Base-by-base conservation (phyloP, 2,329 filamentous ascomycete species). In the Talaromyces sp. region DNA sequence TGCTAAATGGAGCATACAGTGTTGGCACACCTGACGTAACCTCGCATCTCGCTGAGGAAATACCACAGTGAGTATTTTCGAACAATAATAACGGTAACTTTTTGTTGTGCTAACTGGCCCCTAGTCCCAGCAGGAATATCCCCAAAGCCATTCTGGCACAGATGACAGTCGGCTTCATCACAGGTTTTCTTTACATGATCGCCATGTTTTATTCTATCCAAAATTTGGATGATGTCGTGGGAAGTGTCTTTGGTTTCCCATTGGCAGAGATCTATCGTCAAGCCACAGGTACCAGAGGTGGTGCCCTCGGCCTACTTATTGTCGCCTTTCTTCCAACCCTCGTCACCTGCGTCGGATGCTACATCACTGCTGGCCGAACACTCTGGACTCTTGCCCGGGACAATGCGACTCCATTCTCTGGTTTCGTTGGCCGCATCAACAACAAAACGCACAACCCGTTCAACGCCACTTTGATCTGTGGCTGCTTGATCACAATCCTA, bases 1-100 rank as follows among this genome's bases (percentile, higher is more conserved):
- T 89, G 71, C 78, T 89, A 28, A 91, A 91, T 67, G 88, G 87
- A 10, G 88, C 88, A 3, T 91, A 85, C 69, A 83, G 85, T 52
- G 84, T 90, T 10, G 89, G 87, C 6, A 84, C 85, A 1, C 84
- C 87, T 0, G 88, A 91, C 68, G 84, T 85, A 55, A 83, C 86
- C 1, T 84, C 84, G 1, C 88, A 89, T 69, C 71, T 89, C 47
- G 83, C 85, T 0, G 87, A 90, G 70, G 87, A 89, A 70, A 87
- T 89, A 47, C 85, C 77, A 10, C 69, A 71, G 72, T 75, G 65
- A 63, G 67, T 14, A 6, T 36, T 33, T 52, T 27, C 10, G 18
- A 57, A 40, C 18, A 31, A 52, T 50, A 16, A n/a, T 18, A 42
- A 18, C 18, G 60, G 54, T 23, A 50, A 33, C 30, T 28, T 28